phyloP scores from a whole-genome alignment of 2,329 filamentous ascomycete species.

The Sodiomyces alkalinus region DNA sequence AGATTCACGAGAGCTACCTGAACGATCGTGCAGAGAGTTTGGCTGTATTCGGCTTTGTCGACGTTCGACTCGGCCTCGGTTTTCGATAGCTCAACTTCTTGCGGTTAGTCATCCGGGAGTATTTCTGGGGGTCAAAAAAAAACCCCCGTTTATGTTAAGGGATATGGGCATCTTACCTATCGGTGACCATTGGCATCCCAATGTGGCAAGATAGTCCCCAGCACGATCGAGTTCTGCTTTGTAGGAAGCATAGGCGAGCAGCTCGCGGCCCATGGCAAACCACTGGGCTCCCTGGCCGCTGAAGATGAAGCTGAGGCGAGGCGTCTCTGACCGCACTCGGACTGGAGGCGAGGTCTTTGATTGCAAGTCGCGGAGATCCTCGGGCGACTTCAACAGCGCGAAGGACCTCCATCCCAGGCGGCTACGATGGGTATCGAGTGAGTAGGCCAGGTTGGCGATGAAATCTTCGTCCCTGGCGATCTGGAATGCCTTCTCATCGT shows the following conservation, averaged over 20 bases:
- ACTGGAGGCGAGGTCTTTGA: neutral
- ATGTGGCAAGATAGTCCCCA: neutral
- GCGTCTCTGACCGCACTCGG: too few species aligned
- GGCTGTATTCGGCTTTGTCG: constrained; percentile 9
- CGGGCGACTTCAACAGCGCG: neutral
- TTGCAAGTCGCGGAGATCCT: neutral
- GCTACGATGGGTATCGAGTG: too few species aligned
- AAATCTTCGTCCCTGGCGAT: neutral
- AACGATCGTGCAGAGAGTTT: constrained; percentile 25
- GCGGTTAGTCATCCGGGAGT: neutral
- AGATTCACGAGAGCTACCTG: constrained; percentile 25
- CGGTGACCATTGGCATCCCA: neutral
- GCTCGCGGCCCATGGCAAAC: constrained; percentile 7
- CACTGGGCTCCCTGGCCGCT: constrained; percentile 10
- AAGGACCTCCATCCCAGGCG: neutral
- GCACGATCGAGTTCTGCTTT: neutral
- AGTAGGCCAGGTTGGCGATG: too few species aligned
- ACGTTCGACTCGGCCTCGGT: constrained; percentile 9
- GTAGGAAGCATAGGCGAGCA: constrained; percentile 1
- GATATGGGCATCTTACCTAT: too few species aligned
- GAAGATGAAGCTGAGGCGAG: constrained; percentile 6
- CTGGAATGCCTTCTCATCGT: neutral
- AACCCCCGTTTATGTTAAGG: neutral
- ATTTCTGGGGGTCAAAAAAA: neutral
- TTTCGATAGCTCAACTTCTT: constrained; percentile 1